Evolutionary conservation across 202 grass and related monocot species (phyloP).

Genomic region (Saccharum hybrid): DNA sequence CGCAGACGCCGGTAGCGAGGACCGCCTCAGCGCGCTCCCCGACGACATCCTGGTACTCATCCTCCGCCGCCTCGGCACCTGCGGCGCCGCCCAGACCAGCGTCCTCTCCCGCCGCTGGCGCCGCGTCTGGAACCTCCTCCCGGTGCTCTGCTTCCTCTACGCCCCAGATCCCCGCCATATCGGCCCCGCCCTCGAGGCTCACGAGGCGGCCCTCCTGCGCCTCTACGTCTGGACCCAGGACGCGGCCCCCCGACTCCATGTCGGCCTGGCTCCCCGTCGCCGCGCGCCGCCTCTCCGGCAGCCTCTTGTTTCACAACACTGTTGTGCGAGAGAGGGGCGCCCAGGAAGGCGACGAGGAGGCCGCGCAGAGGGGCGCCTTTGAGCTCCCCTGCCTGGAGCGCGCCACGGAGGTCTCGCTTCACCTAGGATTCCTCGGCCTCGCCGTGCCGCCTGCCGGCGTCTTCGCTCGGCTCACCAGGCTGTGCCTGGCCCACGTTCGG

Average conservation of each 20-base stretch:
- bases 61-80: neutral
- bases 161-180: no score
- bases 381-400: neutral
- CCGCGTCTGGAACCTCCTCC: conserved; percentile 15
- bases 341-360: no score
- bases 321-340: no score
- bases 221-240: neutral
- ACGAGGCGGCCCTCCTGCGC: no score
- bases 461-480: neutral
- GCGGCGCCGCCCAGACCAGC: neutral
- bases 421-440: neutral
- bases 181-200: no score
- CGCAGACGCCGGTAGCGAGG: neutral
- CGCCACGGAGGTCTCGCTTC: neutral
- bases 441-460: neutral
- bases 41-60: neutral
- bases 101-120: conserved; percentile 45
- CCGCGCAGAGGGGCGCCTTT: neutral
- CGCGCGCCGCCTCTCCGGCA: neutral
- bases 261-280: neutral
- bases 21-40: no score
- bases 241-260: neutral
- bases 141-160: rapidly evolving
- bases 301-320: no score
- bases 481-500: rapidly evolving